These are phyloP conservation scores for sunflower (Helianthus annuus) DNA, from an alignment of 129 eudicot species.

Conservation along the genomic window DNA sequence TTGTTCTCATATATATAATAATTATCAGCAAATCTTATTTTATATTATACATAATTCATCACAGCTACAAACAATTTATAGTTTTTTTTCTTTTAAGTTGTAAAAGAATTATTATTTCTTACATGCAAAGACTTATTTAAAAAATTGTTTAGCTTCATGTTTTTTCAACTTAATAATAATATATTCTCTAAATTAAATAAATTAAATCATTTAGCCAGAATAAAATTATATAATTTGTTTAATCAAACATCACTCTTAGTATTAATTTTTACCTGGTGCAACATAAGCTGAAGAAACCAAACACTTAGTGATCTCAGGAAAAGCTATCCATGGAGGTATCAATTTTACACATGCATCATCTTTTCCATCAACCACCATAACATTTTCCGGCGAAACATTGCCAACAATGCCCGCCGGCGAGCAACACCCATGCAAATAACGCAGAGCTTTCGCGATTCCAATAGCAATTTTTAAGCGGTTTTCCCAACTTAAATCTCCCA, in stretches of 20 bases:
- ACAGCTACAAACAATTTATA: no score
- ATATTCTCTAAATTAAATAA: no score
- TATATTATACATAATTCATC: no score
- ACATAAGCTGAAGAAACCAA: constrained; percentile 54
- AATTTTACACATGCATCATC: constrained; percentile 51
- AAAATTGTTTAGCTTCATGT: no score
- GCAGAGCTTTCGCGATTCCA: constrained; percentile 63
- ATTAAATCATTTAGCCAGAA: no score
- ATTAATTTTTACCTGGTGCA: constrained; percentile 61
- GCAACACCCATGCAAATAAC: constrained; percentile 54
- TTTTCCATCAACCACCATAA: constrained; percentile 47
- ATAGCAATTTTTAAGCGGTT: constrained; percentile 47
- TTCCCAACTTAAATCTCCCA: constrained; percentile 55
- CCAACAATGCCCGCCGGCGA: constrained; percentile 45
- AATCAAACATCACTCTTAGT: no score
- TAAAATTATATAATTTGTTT: neutral
- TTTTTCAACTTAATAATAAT: no score
- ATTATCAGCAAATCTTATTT: no score
- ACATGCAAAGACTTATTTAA: no score
- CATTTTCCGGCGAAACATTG: constrained; percentile 49
- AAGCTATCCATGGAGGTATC: constrained; percentile 32
- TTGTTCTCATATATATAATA: no score
- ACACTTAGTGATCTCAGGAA: constrained; percentile 36
- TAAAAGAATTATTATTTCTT: no score
- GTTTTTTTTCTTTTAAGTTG: no score